These are phyloP conservation scores for Naganishia liquefaciens DNA, from an alignment of 1,284 basidiomycete genomes.

Conservation along the genomic window DNA sequence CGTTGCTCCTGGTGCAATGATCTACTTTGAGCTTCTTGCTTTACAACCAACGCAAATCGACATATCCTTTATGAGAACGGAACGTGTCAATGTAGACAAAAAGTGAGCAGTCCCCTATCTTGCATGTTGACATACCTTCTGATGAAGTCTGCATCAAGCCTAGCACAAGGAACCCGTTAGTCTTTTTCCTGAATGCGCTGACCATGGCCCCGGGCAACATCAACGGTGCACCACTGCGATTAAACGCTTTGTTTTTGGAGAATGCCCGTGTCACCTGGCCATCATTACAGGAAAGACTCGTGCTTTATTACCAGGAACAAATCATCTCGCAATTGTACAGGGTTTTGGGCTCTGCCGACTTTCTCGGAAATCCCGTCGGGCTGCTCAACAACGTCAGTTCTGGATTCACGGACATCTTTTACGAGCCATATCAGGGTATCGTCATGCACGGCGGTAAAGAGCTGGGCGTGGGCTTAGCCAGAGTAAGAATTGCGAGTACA, in stretches of 20 bases:
- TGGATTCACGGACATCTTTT: slow-evolving; percentile 98
- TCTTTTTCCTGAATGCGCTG: slow-evolving; percentile 89
- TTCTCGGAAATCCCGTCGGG: slow-evolving; percentile 78
- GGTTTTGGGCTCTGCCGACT: slow-evolving; percentile 94
- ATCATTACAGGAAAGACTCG: slow-evolving; percentile 79
- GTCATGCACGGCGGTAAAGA: slow-evolving; percentile 97
- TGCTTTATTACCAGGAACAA: slow-evolving; percentile 93
- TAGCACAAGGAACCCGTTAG: slow-evolving; percentile 85
- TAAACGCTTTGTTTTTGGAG: slow-evolving; percentile 93
- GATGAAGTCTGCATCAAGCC: slow-evolving; percentile 57
- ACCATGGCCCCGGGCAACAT: slow-evolving; percentile 98
- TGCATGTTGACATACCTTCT: too few relatives aligned
- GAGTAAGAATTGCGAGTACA: slow-evolving; percentile 58
- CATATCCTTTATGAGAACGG: slow-evolving; percentile 95
- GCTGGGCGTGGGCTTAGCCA: slow-evolving; percentile 93
- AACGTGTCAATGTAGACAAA: slow-evolving; percentile 87
- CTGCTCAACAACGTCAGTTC: slow-evolving; percentile 98
- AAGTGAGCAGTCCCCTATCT: slow-evolving; percentile 72
- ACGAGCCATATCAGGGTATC: slow-evolving; percentile 96
- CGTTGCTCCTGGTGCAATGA: slow-evolving; percentile 67
- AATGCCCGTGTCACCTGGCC: slow-evolving; percentile 87
- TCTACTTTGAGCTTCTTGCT: slow-evolving; percentile 98
- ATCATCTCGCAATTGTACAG: slow-evolving; percentile 92
- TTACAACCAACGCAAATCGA: slow-evolving; percentile 91
- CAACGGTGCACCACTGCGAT: slow-evolving; percentile 92